Evolutionary conservation across 805 yeast species (phyloP), one percentile per base, ranked within the genome.

Genomic region (Candida adriatica): DNA sequence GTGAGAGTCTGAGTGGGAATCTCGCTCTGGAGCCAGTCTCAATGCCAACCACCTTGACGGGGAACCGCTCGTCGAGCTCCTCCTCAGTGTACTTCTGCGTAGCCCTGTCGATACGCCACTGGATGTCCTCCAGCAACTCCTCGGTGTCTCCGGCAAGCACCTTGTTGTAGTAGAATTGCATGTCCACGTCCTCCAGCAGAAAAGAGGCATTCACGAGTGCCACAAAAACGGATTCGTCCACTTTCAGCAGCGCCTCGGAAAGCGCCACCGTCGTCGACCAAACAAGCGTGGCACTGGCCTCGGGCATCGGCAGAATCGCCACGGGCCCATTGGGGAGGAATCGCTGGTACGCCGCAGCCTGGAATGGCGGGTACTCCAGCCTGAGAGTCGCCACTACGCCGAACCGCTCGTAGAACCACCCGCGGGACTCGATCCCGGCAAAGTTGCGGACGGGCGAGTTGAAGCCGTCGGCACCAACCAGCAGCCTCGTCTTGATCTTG

Each of bases 391-490:
- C 96, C 3, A 92, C 98, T n/a, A 88, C 78, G 1, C 97, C 98
- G 60, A 78, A 84, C 29, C 85, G 68, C 44, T 79, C 66, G 58
- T 92, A 92, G 30, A 72, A 73, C 97, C 97, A 92, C 11, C 98
- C 98, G 29, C 95, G 69, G 2, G 94, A 74, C 50, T 77, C 79
- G 34, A 92, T 87, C 2, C 73, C 76, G 0, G 96, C 80, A 49
- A 70, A 88, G 41, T 70, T 67, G 29, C 96, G 70, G 6, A 83
- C 97, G 0, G 96, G 96, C 1, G 96, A 87, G 55, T 87, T 85
- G 55, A 77, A 86, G 1, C 98, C 98, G 55, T 92, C 98, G 24
- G 96, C 95, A 7, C 98, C 98, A 11, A 92, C 74, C 14, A 88
- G 62, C n/a, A 88, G 63, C 33, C 95, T 66, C 0, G 95, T 70